A percentile compares a stretch with the other conserved stretches of the same genome.
Evolutionary conservation across 2,329 filamentous ascomycete genomes (phyloP).

Genomic region (Paraphaeosphaeria minitans): DNA sequence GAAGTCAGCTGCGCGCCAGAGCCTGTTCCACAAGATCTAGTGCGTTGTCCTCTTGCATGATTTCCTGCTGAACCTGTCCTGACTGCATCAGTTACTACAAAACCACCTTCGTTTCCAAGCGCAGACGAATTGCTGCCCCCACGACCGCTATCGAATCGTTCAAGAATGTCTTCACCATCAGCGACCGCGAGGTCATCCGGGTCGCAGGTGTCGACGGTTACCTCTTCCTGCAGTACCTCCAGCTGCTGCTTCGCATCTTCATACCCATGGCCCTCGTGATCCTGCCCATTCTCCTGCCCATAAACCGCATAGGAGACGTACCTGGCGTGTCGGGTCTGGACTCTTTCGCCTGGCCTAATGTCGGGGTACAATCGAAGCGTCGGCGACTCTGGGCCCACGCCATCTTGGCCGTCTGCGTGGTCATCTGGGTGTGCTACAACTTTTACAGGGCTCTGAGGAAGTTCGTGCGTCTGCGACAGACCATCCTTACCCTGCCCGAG

Average conservation of each 20-base stretch:
- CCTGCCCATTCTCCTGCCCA: conserved; percentile 81
- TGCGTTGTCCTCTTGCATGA: conserved; percentile 20
- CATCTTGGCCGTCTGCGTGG: conserved; percentile 74
- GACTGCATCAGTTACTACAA: conserved; percentile 44
- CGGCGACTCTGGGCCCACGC: conserved; percentile 83
- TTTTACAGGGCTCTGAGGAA: conserved; percentile 85
- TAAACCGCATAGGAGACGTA: conserved; percentile 76
- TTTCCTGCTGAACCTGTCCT: conserved; percentile 14
- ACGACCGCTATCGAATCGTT: conserved; percentile 44
- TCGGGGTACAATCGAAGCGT: conserved; percentile 65
- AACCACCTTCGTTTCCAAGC: conserved; percentile 44
- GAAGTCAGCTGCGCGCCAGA: conserved; percentile 35
- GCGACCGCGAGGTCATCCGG: conserved; percentile 83
- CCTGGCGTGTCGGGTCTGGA: conserved; percentile 65
- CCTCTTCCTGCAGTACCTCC: conserved; percentile 92
- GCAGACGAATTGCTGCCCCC: conserved; percentile 42
- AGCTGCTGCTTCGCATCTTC: conserved; percentile 88
- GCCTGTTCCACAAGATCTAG: conserved; percentile 47
- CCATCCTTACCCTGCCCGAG: conserved; percentile 91
- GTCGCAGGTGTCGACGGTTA: conserved; percentile 97
- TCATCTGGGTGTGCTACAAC: conserved; percentile 84
- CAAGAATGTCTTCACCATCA: conserved; percentile 65
- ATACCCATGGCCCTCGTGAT: conserved; percentile 78
- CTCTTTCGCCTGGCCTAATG: conserved; percentile 84
- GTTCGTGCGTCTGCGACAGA: conserved; percentile 92